Conservation (phyloP, 441 rosid species). For the Viola pubescens region DNA sequence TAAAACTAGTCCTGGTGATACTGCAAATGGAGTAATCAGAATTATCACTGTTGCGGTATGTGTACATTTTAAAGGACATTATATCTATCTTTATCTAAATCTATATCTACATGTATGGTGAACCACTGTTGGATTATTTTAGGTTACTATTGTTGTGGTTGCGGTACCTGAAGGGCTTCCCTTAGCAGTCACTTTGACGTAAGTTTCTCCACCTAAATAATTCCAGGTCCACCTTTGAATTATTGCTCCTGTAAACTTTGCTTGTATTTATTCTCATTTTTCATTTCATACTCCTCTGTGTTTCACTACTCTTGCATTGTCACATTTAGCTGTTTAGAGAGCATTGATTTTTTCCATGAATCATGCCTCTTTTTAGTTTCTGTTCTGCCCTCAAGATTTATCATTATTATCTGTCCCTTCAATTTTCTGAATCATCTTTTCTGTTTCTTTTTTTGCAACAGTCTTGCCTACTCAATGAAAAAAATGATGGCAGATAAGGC, state of each 20-base stretch:
- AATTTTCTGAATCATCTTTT: constrained; percentile 5
- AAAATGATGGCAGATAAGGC: constrained; percentile 99
- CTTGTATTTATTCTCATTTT: too few relatives aligned
- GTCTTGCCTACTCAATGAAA: constrained; percentile 98
- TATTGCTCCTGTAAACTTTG: too few relatives aligned
- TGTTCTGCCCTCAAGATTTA: not conserved
- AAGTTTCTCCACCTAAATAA: constrained; percentile 23
- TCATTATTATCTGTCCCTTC: constrained; percentile 3
- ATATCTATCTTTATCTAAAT: constrained; percentile 2
- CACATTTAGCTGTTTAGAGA: too few relatives aligned
- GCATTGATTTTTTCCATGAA: not conserved
- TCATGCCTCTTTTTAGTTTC: not conserved
- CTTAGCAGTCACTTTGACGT: constrained; percentile 94
- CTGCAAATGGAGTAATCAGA: constrained; percentile 63
- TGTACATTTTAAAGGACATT: constrained; percentile 12
- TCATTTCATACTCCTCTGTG: too few relatives aligned
- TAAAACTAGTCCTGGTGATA: constrained; percentile 45
- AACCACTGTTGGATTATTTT: constrained; percentile 24
- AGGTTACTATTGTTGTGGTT: constrained; percentile 98
- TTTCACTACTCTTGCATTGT: too few relatives aligned
- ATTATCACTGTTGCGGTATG: constrained; percentile 86
- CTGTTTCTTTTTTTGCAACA: constrained; percentile 19
- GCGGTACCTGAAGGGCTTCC: constrained; percentile 99
- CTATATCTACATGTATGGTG: not conserved
- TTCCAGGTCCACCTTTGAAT: not conserved